Evolutionary conservation across 352 stramenopile genomes (phyloP), one percentile per base, ranked within the genome.

Genomic region (Pythium guiyangense): DNA sequence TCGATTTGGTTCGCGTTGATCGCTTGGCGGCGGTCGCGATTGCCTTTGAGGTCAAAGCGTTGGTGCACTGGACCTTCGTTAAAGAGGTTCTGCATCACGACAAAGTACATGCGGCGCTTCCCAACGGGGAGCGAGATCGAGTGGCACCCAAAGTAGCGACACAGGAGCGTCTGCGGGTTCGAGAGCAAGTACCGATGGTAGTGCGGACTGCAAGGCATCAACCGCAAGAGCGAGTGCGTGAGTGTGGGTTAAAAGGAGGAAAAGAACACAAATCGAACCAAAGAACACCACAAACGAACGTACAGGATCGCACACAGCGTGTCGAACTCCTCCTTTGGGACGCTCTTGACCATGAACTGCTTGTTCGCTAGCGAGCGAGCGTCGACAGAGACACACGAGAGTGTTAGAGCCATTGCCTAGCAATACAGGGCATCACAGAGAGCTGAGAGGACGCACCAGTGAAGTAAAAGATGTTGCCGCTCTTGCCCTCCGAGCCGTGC

Each of bases 31-130:
- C 79, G 68, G 54, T 94, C 84, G 6, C 74, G 75, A 54, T 94
- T 94, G 27, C 84, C 84, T 49, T 94, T 94, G 27, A 94, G 66
- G 40, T 94, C 84, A 44, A 90, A 94, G 0, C 82, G 74, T 59
- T 91, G 79, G 56, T 92, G 70, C n/a, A 92, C 79, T 3, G 79
- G 69, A 0, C 82, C 82, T 52, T 89, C 78, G 40, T 88, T 81
- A 56, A 94, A 94, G 5, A 94, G 67, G 48, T 94, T 94, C 26
- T 92, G 82, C 84, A 94, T 94, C 53, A 94, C 82, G 14, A 94
- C 84, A 51, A 94, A 94, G 63, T 90, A 92, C 84, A 94, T 94
- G 17, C 84, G 74, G 18, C 84, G 78, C 47, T 74, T 92, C 49
- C 84, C 84, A 18, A 94, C 87, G 15, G 84, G 84, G 10, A 94